Percentiles rank a stretch among this genome's conserved stretches.
phyloP scores from a whole-genome alignment of 1,284 basidiomycete species.

The Inonotus obliquus region DNA sequence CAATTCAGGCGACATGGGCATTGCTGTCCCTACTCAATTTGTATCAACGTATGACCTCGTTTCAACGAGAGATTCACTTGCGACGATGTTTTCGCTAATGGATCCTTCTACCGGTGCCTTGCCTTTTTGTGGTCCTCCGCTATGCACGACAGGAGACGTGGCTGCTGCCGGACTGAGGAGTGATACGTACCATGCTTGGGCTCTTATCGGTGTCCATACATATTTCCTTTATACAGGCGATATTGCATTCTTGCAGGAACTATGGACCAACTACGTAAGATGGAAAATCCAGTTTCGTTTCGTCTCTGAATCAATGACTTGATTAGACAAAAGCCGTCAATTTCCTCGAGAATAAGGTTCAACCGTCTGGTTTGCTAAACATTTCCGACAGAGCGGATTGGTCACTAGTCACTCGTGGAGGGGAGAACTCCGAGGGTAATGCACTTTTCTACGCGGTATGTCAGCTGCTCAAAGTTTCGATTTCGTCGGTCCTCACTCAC shows the following conservation, averaged over 20 bases:
- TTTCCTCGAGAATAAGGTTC: slow-evolving; percentile 42
- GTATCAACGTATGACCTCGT: slow-evolving; percentile 55
- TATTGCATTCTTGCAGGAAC: slow-evolving; percentile 34
- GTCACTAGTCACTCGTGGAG: slow-evolving; percentile 43
- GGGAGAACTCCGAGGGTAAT: slow-evolving; percentile 45
- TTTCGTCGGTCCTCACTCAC: background rate
- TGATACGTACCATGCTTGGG: slow-evolving; percentile 45
- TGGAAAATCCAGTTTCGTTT: background rate
- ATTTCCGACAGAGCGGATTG: slow-evolving; percentile 44
- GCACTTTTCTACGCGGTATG: slow-evolving; percentile 42
- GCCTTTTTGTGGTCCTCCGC: slow-evolving; percentile 52
- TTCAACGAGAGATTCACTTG: slow-evolving; percentile 49
- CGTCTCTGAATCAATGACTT: background rate
- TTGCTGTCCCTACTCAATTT: slow-evolving; percentile 55
- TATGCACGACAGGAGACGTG: slow-evolving; percentile 41
- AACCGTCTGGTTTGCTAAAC: slow-evolving; percentile 41
- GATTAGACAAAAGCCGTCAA: slow-evolving; percentile 37
- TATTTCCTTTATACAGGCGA: slow-evolving; percentile 47
- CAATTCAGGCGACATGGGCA: slow-evolving; percentile 54
- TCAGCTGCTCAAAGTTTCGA: background rate
- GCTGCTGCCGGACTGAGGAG: slow-evolving; percentile 19
- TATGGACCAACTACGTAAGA: slow-evolving; percentile 43
- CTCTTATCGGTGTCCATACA: slow-evolving; percentile 42
- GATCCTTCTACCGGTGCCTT: slow-evolving; percentile 47
- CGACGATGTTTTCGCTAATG: slow-evolving; percentile 52